Conservation (phyloP, 257 asterid species). For the Nicotiana benthamiana region DNA sequence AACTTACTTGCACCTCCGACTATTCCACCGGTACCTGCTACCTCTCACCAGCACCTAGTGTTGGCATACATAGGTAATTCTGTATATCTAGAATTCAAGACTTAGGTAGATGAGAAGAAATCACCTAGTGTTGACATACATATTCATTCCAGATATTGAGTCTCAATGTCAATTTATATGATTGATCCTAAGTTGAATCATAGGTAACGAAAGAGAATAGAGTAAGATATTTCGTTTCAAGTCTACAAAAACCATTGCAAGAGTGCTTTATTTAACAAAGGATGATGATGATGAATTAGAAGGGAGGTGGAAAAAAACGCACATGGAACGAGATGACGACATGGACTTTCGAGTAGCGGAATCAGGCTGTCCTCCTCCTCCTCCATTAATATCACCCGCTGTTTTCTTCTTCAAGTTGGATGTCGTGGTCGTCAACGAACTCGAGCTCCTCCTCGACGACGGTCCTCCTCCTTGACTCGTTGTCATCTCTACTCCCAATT, state of each 20-base stretch:
- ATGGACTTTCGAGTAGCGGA: conserved; percentile 4
- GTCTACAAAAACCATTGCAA: background rate
- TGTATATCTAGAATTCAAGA: too few relatives aligned
- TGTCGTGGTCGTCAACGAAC: conserved; percentile 6
- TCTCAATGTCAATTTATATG: background rate
- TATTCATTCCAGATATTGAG: background rate
- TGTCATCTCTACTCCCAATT: conserved; percentile 9
- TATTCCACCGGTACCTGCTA: too few relatives aligned
- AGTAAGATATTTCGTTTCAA: background rate
- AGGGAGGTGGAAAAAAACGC: background rate
- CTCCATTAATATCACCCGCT: background rate
- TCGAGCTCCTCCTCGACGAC: conserved; percentile 16
- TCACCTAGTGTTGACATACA: too few relatives aligned
- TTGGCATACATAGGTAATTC: too few relatives aligned
- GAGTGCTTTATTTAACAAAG: background rate
- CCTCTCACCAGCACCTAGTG: too few relatives aligned
- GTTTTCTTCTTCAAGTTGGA: conserved; percentile 6
- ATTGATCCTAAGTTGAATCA: background rate
- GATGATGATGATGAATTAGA: background rate
- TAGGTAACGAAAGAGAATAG: background rate
- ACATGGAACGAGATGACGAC: conserved; percentile 14
- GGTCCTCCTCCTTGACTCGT: conserved; percentile 20
- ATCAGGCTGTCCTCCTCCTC: conserved; percentile 2
- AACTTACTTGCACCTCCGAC: too few relatives aligned
- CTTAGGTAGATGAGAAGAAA: too few relatives aligned